Base-by-base conservation (phyloP, 2,329 filamentous ascomycete species). In the Fusarium multiceps region DNA sequence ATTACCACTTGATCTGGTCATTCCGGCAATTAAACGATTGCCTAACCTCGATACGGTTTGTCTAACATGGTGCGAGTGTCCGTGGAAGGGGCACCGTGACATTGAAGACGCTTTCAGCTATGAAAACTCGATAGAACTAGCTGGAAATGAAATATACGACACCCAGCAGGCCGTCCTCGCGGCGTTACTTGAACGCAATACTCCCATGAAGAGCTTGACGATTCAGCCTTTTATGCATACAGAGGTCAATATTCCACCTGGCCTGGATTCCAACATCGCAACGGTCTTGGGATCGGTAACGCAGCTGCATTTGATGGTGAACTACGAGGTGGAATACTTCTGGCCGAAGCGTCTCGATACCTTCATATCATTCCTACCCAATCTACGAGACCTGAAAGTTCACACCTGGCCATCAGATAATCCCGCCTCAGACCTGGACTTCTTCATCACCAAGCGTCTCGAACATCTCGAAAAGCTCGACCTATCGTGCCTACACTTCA, bases 61-160 rank as follows among this genome's bases (percentile, higher is more conserved):
- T 18, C 55, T 76, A 32, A 74, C 74, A 18, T 76, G 74, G 74
- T 57, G 45, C 12, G 28, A 62, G n/a, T 68, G 66, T 41, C 73
- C 74, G 13, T 75, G 72, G 74, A 20, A 48, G 23, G 63, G 47
- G 5, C 23, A 42, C 4, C 34, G 43, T 2, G 60, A 58, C 11
- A 59, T 54, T 12, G 47, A 42, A 3, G 54, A 66, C 16, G 28
- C 56, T 4, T 76, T 73, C 49, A 42, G 34, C n/a, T 18, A 55
- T 8, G 63, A 74, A 9, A 43, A 45, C 4, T 75, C 73, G 2
- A 48, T 76, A 41, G 45, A 59, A 21, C 40, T 72, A n/a, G 65
- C 65, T 5, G 50, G 43, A 6, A 42, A 63, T 11, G 70, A 66
- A 20, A 45, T 65, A 37, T 10, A 53, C 18, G 59, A 68, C 27